phyloP scores from a whole-genome alignment of 306 rosid genomes.

The Quercus ilex region DNA sequence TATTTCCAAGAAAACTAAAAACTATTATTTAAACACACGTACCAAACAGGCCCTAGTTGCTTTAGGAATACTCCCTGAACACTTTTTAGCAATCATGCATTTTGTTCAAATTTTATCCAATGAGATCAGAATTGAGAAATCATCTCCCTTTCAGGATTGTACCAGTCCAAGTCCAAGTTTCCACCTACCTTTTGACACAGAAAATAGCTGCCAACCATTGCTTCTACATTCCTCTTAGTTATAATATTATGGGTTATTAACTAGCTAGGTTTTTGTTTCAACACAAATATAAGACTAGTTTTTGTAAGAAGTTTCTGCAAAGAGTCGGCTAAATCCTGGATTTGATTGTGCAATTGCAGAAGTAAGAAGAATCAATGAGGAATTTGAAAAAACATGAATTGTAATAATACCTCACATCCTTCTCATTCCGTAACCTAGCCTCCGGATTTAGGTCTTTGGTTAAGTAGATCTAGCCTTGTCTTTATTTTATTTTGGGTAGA shows the following conservation, averaged over 20 bases:
- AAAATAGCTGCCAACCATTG: background rate
- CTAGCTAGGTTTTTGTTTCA: background rate
- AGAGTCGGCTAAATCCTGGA: background rate
- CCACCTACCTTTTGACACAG: background rate
- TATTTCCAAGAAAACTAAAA: too few species aligned
- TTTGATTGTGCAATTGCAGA: background rate
- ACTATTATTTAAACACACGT: too few species aligned
- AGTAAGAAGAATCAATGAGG: background rate
- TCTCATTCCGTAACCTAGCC: too few species aligned
- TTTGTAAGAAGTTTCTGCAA: background rate
- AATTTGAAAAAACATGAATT: background rate
- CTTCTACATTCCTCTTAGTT: background rate
- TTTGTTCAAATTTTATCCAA: background rate
- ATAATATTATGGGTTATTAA: background rate
- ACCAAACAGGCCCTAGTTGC: too few species aligned
- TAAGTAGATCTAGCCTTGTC: too few species aligned
- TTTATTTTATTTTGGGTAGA: too few species aligned
- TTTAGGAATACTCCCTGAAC: too few species aligned
- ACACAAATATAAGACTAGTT: background rate
- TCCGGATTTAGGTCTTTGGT: too few species aligned
- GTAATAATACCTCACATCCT: slow-evolving; percentile 72
- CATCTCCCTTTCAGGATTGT: too few species aligned
- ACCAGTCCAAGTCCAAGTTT: too few species aligned
- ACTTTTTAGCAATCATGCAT: background rate
- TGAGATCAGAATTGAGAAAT: too few species aligned